Base-by-base conservation (phyloP, 2,329 filamentous ascomycete genomes). In the Alternaria hordeiaustralica region DNA sequence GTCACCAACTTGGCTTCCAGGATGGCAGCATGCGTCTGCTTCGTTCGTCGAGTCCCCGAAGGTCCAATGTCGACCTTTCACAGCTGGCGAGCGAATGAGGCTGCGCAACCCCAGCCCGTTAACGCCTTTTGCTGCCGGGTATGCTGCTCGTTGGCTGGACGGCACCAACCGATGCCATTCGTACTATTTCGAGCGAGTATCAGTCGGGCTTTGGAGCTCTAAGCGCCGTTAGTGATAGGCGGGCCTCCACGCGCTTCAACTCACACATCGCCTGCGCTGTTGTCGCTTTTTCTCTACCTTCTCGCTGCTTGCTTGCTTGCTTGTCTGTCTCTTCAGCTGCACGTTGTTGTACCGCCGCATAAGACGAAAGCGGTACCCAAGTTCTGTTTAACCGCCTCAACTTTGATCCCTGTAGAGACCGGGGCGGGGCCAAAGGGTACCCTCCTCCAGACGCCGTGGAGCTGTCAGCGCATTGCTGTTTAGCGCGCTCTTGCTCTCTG, bases 281-380 rank as follows among this genome's bases (percentile, higher is more conserved):
- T 74, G 67, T 73, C 76, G 70, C 68, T 68, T 71, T 64, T 67
- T 69, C 67, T 63, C 59, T 60, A 64, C 66, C 63, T 63, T 64
- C 64, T 71, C 67, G 67, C 64, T 69, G 68, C 68, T 70, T 68
- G 65, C 71, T 70, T 68, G 65, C 71, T 71, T 65, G 68, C 55
- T 68, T 63, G 69, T 75, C 73, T 70, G 68, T 77, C 71, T 72
- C 66, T 76, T 67, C 74, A 73, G 71, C 78, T 80, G 75, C 77
- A 73, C 71, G 66, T 71, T 66, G 66, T 68, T 73, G 72, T 75
- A 75, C 78, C 73, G 61, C 63, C 44, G 59, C 68, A 65, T 61
- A 45, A 57, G 30, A 70, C 73, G 67, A 69, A 70, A 75, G 75
- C 80, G 79, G 79, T 76, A 79, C 79, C 83, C 81, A 81, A 81